Base-by-base conservation (phyloP, 2,329 filamentous ascomycete species). In the Apiospora koreana region DNA sequence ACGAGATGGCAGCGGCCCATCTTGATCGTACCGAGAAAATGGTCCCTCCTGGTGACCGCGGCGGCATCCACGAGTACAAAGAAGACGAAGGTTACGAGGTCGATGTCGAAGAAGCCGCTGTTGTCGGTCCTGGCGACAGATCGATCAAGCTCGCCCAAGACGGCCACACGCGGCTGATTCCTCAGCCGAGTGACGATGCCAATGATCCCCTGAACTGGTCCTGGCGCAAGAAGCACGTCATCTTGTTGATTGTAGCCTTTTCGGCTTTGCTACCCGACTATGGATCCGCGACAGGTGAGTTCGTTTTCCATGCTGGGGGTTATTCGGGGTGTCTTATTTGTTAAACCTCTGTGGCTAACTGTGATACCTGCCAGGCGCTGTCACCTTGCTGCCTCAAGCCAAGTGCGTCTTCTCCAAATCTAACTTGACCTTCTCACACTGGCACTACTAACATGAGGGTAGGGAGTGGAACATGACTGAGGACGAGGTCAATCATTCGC, bases 131-230 rank as follows among this genome's bases (percentile, higher is more conserved):
- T 5, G 68, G 72, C 0, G 75, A 76, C 23, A 35, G 50, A 10
- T 67, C 69, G n/a, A 67, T 79, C 69, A 82, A 81, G 72, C 76
- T 81, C 16, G 81, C 81, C n/a, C 71, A 73, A n/a, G 81, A 83
- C 70, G 81, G 81, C 21, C 80, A 76, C 58, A 85, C 83, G 2
- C 83, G 87, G 21, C 80, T 88, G 65, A 86, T 88, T 28, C 87
- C 87, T 2, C 86, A 88, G 75, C 87, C 86, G 0, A 85, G 82
- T 69, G 83, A 83, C 46, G 83, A 87, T 68, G 81, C 83, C 1
- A 78, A 84, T 54, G 87, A 89, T 72, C 86, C 87, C 0, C 76
- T 89, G 50, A 89, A 89, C 75, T 89, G 87, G 87, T 79, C 77
- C 38, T 79, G 80, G 69, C 70, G 75, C 68, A 85, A 83, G 79